phyloP scores from a whole-genome alignment of 352 stramenopile species.

The Globisporangium alternatum region DNA sequence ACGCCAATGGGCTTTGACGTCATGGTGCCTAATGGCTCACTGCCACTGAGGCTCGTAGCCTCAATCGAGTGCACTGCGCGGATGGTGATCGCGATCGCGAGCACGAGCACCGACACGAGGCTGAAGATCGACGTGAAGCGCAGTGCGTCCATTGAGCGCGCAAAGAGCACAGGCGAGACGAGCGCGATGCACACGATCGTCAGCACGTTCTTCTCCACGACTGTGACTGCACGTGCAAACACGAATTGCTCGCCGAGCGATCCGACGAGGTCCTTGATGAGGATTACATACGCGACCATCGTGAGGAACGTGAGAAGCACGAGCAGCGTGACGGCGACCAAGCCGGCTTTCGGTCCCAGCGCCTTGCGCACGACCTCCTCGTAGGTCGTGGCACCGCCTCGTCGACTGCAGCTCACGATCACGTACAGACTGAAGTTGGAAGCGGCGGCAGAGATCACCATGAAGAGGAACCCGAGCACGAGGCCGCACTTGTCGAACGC shows the following conservation, averaged over 20 bases:
- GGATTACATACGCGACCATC: constrained; percentile 93
- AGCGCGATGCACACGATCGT: constrained; percentile 61
- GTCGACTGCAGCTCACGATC: constrained; percentile 85
- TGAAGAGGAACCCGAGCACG: constrained; percentile 76
- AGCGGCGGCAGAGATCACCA: constrained; percentile 62
- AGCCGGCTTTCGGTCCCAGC: constrained; percentile 53
- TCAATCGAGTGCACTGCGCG: constrained; percentile 34
- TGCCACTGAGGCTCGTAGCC: not conserved
- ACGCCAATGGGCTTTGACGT: constrained; percentile 27
- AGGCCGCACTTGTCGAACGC: constrained; percentile 87
- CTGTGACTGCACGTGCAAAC: constrained; percentile 52
- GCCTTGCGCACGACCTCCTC: constrained; percentile 85
- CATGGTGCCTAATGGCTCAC: not conserved
- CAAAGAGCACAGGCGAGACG: constrained; percentile 75
- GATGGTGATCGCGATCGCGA: constrained; percentile 68
- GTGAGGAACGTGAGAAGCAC: constrained; percentile 94
- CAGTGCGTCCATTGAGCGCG: constrained; percentile 72
- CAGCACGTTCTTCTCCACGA: constrained; percentile 58
- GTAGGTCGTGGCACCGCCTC: constrained; percentile 79
- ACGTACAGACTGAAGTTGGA: constrained; percentile 87
- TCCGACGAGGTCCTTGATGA: constrained; percentile 92
- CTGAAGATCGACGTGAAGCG: constrained; percentile 84
- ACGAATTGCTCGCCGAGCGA: constrained; percentile 79
- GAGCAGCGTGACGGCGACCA: constrained; percentile 79
- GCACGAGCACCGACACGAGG: constrained; percentile 61